Evolutionary conservation across 192 early-diverging fungal species (phyloP).

Genomic region (Chytriomyces hyalinus): DNA sequence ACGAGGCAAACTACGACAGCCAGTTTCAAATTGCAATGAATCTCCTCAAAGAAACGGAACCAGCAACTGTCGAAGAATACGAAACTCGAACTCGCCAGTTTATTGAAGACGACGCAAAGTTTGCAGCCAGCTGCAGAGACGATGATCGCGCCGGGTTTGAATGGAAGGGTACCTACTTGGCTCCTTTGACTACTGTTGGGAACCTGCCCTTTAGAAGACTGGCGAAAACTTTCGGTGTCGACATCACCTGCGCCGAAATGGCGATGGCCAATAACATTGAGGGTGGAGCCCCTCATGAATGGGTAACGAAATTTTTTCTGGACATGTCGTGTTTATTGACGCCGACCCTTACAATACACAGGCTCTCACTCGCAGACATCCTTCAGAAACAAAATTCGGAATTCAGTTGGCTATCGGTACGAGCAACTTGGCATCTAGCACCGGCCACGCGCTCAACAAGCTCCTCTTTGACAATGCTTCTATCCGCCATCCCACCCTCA

Average conservation of each 20-base stretch:
- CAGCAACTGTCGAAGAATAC: neutral
- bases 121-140: neutral
- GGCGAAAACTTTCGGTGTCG: constrained; percentile 91
- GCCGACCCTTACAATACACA: constrained; percentile 42
- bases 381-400: constrained; percentile 89
- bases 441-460: constrained; percentile 69
- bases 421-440: constrained; percentile 60
- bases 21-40: neutral
- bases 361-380: constrained; percentile 84
- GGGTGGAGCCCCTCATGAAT: neutral
- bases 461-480: constrained; percentile 54
- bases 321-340: constrained; percentile 52
- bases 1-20: neutral
- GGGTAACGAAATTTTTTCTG: constrained; percentile 54
- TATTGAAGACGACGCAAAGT: constrained; percentile 46
- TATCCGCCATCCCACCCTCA: neutral
- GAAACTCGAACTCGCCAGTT: constrained; percentile 39
- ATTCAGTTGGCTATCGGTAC: constrained; percentile 82
- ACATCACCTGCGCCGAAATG: constrained; percentile 95
- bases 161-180: constrained; percentile 73
- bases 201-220: constrained; percentile 96
- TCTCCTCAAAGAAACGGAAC: constrained; percentile 26
- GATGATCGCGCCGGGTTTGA: neutral
- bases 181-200: constrained; percentile 96
- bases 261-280: constrained; percentile 53